phyloP scores from a whole-genome alignment of 495 filamentous ascomycete species.

The Tuber melanosporum region DNA sequence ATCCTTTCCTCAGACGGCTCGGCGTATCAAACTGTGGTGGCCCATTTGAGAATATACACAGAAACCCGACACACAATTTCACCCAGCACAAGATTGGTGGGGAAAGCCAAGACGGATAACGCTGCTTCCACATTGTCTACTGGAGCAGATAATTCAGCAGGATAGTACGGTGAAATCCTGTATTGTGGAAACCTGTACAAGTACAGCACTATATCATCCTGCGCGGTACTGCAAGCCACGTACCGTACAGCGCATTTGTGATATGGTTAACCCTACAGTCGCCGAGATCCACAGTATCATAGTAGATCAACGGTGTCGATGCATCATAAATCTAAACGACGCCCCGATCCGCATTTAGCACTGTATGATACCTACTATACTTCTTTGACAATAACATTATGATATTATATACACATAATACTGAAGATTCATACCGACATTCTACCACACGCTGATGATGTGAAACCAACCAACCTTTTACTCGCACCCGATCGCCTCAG shows the following conservation, averaged over 20 bases:
- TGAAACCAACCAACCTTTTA: not conserved
- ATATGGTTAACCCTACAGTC: not conserved
- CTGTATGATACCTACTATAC: not conserved
- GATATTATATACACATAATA: not conserved
- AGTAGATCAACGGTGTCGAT: not conserved
- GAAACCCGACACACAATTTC: not conserved
- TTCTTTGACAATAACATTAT: not conserved
- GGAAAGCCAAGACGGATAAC: not conserved
- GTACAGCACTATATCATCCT: too few relatives aligned
- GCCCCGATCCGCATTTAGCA: not conserved
- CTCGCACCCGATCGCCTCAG: not conserved
- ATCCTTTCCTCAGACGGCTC: not conserved
- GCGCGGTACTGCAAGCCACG: not conserved
- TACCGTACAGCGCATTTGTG: not conserved
- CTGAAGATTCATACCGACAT: not conserved
- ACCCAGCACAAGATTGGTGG: not conserved
- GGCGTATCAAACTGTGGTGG: not conserved
- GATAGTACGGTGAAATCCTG: not conserved
- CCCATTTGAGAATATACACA: not conserved
- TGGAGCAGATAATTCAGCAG: not conserved
- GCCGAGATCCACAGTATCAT: not conserved
- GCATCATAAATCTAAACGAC: not conserved
- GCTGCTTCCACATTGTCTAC: not conserved
- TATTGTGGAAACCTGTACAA: not conserved
- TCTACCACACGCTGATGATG: not conserved